Conservation (phyloP, 192 early-diverging fungal genomes). For the Piromyces finnis region DNA sequence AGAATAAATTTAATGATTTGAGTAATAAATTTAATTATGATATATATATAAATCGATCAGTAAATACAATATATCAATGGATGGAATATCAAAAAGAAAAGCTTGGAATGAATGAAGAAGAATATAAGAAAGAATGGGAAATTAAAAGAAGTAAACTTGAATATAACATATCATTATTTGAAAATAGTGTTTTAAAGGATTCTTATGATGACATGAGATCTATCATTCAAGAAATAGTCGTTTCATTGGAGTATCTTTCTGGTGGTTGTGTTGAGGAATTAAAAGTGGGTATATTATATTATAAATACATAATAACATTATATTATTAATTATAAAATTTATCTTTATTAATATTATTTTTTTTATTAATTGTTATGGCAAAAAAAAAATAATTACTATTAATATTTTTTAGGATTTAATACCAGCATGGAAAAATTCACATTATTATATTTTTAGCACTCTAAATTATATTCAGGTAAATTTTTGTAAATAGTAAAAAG, state of each 20-base stretch:
- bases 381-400: not conserved
- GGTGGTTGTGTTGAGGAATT: not conserved
- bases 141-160: not conserved
- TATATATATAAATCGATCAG: not conserved
- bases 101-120: not conserved
- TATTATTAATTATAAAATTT: too few relatives aligned
- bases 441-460: not conserved
- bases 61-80: not conserved
- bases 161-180: not conserved
- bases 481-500: not conserved
- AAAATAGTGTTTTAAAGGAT: not conserved
- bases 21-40: not conserved
- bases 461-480: not conserved
- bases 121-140: not conserved
- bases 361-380: too few relatives aligned
- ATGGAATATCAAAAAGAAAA: not conserved
- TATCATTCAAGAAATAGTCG: not conserved
- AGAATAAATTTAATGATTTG: not conserved
- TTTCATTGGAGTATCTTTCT: not conserved
- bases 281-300: too few relatives aligned
- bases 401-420: not conserved
- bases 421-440: not conserved
- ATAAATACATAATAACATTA: too few relatives aligned
- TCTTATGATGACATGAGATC: not conserved
- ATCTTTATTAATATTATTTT: too few relatives aligned